Percentiles rank a stretch among this genome's conserved stretches.
Conservation (phyloP, 108 stramenopile genomes). For the Fistulifera solaris region DNA sequence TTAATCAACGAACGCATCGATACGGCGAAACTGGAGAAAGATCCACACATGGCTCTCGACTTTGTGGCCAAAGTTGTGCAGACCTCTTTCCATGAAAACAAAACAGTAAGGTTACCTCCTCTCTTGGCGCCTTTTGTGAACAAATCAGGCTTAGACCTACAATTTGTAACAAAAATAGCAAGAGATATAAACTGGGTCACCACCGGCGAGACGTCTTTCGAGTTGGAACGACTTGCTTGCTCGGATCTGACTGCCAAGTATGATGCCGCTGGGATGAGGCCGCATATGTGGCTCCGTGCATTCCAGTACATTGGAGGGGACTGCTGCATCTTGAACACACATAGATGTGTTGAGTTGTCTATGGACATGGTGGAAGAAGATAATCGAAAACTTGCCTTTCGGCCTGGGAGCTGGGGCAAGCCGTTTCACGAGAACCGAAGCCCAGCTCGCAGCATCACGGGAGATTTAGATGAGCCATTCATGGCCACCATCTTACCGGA, state of each 20-base stretch:
- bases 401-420: background rate
- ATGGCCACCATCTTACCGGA: background rate
- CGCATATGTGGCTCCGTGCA: background rate
- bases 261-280: no score
- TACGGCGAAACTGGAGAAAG: background rate
- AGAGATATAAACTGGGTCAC: no score
- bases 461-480: slow-evolving; percentile 2
- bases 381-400: background rate
- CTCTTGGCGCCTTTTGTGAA: background rate
- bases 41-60: slow-evolving; percentile 2
- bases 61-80: slow-evolving; percentile 9
- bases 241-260: no score
- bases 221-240: no score
- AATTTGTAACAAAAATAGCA: no score
- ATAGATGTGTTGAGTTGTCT: background rate
- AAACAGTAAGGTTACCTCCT: background rate
- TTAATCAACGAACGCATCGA: no score
- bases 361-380: slow-evolving; percentile 3
- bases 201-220: no score
- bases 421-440: background rate
- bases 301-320: slow-evolving; percentile 4
- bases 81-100: background rate
- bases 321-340: slow-evolving; percentile 12
- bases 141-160: background rate
- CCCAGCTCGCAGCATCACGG: background rate